Conservation (phyloP, 345 rosid species). For the Lepidium sativum region DNA sequence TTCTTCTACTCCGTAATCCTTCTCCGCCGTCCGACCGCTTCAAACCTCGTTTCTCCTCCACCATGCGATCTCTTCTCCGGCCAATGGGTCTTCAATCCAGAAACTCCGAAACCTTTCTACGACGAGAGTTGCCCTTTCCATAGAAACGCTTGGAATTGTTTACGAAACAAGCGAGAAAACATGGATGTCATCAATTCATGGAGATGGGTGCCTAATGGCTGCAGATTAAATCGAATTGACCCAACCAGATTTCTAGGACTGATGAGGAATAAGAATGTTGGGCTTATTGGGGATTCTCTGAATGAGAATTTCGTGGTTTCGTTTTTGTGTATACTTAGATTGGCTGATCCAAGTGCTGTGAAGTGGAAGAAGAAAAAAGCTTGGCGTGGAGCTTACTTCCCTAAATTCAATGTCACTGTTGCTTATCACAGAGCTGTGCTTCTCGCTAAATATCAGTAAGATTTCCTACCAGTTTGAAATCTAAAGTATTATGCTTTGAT, state of each 20-base stretch:
- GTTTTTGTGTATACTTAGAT: slow-evolving; percentile 68
- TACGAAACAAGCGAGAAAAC: slow-evolving; percentile 55
- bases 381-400: slow-evolving; percentile 94
- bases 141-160: slow-evolving; percentile 89
- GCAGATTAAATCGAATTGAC: slow-evolving; percentile 51
- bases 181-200: slow-evolving; percentile 68
- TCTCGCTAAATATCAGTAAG: slow-evolving; percentile 71
- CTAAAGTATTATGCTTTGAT: neutral
- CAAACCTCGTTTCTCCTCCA: slow-evolving; percentile 14
- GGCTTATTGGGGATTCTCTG: slow-evolving; percentile 86
- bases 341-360: slow-evolving; percentile 54
- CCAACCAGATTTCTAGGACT: slow-evolving; percentile 45
- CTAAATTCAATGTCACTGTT: slow-evolving; percentile 72
- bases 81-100: slow-evolving; percentile 47
- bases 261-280: slow-evolving; percentile 74
- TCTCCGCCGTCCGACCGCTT: slow-evolving; percentile 25
- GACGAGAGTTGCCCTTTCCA: slow-evolving; percentile 88
- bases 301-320: slow-evolving; percentile 84
- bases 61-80: slow-evolving; percentile 75
- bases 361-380: slow-evolving; percentile 94
- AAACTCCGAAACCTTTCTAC: slow-evolving; percentile 38
- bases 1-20: slow-evolving; percentile 35
- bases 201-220: slow-evolving; percentile 70
- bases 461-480: neutral
- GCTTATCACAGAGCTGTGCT: slow-evolving; percentile 92